phyloP scores from a whole-genome alignment of 2,329 filamentous ascomycete species.

The Cryphonectria nitschkei region DNA sequence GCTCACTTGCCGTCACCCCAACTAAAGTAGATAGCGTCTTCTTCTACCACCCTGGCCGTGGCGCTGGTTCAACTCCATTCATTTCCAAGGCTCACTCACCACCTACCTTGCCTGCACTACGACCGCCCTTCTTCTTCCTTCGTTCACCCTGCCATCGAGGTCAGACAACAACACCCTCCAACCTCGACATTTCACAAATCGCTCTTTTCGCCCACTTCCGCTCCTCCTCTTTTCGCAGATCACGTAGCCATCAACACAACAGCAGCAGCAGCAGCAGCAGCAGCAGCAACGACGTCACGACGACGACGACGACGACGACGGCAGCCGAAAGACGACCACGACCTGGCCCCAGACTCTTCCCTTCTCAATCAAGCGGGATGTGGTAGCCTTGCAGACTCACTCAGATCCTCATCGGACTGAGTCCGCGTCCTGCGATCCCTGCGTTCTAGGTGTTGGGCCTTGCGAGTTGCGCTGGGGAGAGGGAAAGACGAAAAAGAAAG shows the following conservation, averaged over 20 bases:
- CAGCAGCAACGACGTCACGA: background rate
- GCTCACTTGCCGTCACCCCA: no score
- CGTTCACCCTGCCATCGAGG: background rate
- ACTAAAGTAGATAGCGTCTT: no score
- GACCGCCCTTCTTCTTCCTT: background rate
- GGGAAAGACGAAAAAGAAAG: background rate
- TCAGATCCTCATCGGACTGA: constrained; percentile 31
- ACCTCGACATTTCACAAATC: background rate
- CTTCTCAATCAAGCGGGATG: constrained; percentile 19
- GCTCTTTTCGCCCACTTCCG: background rate
- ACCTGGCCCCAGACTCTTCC: constrained; percentile 2
- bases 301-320: background rate
- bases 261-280: background rate
- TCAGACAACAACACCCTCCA: background rate
- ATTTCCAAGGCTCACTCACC: background rate
- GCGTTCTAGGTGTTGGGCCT: constrained; percentile 2
- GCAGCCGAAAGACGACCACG: background rate
- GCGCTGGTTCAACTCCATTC: background rate
- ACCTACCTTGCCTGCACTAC: background rate
- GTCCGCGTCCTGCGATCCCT: constrained; percentile 17
- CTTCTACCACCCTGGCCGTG: background rate
- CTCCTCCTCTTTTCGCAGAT: background rate
- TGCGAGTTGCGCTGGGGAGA: constrained; percentile 8
- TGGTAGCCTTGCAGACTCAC: constrained; percentile 24
- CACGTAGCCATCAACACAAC: background rate